These are phyloP conservation scores for Mangifera indica DNA, from an alignment of 345 rosid species.

Conservation along the genomic window DNA sequence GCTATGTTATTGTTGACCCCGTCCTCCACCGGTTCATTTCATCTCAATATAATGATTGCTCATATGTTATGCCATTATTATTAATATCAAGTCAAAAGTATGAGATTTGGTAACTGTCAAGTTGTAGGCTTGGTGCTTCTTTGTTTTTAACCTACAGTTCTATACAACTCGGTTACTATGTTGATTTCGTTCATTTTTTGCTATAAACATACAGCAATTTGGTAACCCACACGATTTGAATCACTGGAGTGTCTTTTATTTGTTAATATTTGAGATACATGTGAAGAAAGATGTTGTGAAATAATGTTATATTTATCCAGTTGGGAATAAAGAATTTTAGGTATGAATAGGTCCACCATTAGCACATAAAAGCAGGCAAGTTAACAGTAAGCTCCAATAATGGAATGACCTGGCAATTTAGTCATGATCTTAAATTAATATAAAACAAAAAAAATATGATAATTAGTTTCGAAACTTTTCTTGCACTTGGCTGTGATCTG, in stretches of 20 bases:
- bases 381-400: constrained; percentile 35
- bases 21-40: neutral
- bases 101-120: neutral
- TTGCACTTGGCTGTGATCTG: constrained; percentile 1
- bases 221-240: neutral
- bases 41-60: neutral
- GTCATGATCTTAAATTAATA: constrained; percentile 9
- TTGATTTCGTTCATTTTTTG: neutral
- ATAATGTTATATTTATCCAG: constrained; percentile 5
- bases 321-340: constrained; percentile 25
- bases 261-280: neutral
- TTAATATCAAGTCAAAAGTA: neutral
- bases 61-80: neutral
- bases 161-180: neutral
- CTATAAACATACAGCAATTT: neutral
- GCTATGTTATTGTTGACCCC: neutral
- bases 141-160: neutral
- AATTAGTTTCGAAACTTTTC: constrained; percentile 14
- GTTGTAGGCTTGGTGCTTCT: neutral
- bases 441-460: constrained; percentile 13
- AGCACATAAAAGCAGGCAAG: constrained; percentile 23
- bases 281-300: constrained; percentile 10
- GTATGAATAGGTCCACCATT: constrained; percentile 34
- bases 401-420: constrained; percentile 22
- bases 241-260: neutral